Conservation (phyloP, 1,139 yeast genomes). For the Sugiyamaella sp. region DNA sequence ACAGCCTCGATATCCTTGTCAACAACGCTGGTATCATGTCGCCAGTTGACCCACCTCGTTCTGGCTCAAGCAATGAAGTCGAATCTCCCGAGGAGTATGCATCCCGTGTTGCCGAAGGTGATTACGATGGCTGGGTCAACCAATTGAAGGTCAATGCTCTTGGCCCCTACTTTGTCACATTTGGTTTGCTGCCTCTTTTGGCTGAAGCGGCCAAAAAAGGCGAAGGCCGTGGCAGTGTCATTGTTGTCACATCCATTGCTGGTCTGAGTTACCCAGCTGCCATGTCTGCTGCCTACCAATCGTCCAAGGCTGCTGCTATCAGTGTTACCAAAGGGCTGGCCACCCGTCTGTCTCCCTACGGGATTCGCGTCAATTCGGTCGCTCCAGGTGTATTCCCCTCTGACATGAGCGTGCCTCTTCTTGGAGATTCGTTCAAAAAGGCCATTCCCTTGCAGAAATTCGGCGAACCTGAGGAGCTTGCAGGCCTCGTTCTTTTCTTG, state of each 20-base stretch:
- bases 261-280: slow-evolving; percentile 79
- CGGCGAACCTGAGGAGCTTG: slow-evolving; percentile 22
- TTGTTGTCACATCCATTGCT: slow-evolving; percentile 87
- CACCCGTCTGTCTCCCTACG: slow-evolving; percentile 18
- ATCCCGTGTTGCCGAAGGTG: slow-evolving; percentile 23
- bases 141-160: slow-evolving; percentile 20
- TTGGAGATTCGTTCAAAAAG: slow-evolving; percentile 12
- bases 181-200: slow-evolving; percentile 23
- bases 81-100: slow-evolving; percentile 22
- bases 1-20: slow-evolving; percentile 25
- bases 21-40: slow-evolving; percentile 28
- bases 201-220: slow-evolving; percentile 25
- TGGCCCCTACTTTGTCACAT: slow-evolving; percentile 22
- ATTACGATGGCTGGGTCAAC: slow-evolving; percentile 26
- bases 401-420: slow-evolving; percentile 20
- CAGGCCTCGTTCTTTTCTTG: slow-evolving; percentile 46
- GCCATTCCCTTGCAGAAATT: slow-evolving; percentile 21
- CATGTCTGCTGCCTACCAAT: slow-evolving; percentile 78
- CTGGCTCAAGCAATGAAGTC: neutral
- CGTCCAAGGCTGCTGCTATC: slow-evolving; percentile 80
- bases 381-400: slow-evolving; percentile 23
- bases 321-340: slow-evolving; percentile 76
- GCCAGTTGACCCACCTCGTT: slow-evolving; percentile 13
- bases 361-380: slow-evolving; percentile 23
- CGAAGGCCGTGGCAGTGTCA: slow-evolving; percentile 46